These are phyloP conservation scores for Pestalotiopsis sp. DNA, from an alignment of 2,329 filamentous ascomycete species.

Conservation along the genomic window DNA sequence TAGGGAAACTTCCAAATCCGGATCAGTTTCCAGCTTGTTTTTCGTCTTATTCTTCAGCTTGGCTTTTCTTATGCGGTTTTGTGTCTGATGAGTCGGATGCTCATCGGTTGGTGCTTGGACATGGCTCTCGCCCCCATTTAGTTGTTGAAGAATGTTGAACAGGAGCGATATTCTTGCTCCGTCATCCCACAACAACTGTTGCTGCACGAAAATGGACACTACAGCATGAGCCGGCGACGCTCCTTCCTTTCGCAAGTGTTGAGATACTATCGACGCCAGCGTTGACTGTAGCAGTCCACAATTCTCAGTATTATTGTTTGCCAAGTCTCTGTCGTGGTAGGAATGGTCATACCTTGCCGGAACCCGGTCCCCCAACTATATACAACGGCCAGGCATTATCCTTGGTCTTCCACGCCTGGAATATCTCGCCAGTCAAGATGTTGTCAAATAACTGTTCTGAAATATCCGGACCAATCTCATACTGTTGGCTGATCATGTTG, in stretches of 20 bases:
- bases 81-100: neutral
- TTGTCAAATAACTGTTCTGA: conserved; percentile 1
- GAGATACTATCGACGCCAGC: neutral
- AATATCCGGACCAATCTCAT: neutral
- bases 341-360: conserved; percentile 1
- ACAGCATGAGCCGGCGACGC: neutral
- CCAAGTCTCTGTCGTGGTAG: neutral
- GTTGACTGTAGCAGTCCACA: neutral
- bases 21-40: neutral
- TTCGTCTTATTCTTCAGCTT: no score
- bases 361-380: conserved; percentile 1
- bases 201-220: neutral
- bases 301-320: neutral
- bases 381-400: neutral
- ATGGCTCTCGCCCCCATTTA: neutral
- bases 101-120: neutral
- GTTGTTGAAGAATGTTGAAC: neutral
- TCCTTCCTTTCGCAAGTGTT: neutral
- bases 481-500: neutral
- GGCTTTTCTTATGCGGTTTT: neutral
- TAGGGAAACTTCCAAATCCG: neutral
- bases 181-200: neutral
- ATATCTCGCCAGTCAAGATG: neutral
- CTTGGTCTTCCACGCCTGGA: neutral
- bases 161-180: neutral